Base-by-base conservation (phyloP, 768 basidiomycete genomes). In the Podaxis sp. region DNA sequence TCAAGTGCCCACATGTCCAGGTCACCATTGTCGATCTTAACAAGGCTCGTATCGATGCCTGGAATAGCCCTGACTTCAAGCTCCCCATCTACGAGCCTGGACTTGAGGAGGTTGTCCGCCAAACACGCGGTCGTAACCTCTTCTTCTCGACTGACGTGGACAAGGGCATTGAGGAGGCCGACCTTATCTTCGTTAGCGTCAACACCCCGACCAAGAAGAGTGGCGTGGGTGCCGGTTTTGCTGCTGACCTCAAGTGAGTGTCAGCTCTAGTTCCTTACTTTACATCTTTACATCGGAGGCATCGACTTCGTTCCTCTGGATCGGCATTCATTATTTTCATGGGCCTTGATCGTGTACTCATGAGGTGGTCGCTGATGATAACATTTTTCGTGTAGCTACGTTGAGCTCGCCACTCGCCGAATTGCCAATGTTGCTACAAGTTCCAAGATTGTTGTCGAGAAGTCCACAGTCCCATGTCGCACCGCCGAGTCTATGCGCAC, bases 401-500 rank as follows among this genome's bases (percentile, higher is more conserved):
- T 99, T 66, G 97, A 99, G 72, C 86, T 91, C 33, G 97, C 96
- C 57, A 99, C 97, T 30, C 93, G 97, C 68, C 92, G 91, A 68
- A 99, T 99, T 67, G 97, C 97, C 48, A 86, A 85, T 49, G 90
- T 98, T 62, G 93, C 97, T 52, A 89, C 81, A 24, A 87, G 91
- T 1, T 90, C 87, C 74, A 99, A 99, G 82, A 99, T 99, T 69
- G 97, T 99, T 58, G 96, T 99, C 64, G 97, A 99, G 74, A 99
- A 99, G 77, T 99, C 96, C 15, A 99, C 97, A 4, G 97, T 99
- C 8, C 97, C 97, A 42, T 98, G 95, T 80, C 89, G 97, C 67
- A 99, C 97, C 6, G 97, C 97, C 64, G 93, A 97, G 77, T 96
- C 96, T 19, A 99, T 99, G 97, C 93, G 96, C 70, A 97, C 93